These are phyloP conservation scores for Alternaria longipes DNA, from an alignment of 2,329 filamentous ascomycete species.

Conservation along the genomic window DNA sequence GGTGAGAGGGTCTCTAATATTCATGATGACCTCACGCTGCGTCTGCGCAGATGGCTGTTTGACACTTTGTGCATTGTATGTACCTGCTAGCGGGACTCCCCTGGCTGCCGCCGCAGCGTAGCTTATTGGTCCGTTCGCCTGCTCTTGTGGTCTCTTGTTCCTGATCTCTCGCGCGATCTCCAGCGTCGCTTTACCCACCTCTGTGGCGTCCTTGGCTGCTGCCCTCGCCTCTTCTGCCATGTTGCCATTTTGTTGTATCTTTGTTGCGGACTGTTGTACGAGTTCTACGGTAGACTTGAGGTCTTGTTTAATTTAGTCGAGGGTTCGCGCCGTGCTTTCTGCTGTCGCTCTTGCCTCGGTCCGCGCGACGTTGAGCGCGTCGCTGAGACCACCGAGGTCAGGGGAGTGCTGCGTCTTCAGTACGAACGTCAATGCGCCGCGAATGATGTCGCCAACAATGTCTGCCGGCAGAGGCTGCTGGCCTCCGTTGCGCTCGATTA, in stretches of 20 bases:
- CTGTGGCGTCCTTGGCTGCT: neutral
- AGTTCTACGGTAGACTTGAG: too few species aligned
- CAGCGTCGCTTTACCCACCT: too few species aligned
- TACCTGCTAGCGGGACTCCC: slow-evolving; percentile 11
- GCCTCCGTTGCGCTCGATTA: too few species aligned
- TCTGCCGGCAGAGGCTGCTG: slow-evolving; percentile 24
- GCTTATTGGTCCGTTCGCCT: neutral
- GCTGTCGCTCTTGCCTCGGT: slow-evolving; percentile 17
- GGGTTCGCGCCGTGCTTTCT: too few species aligned
- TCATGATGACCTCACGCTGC: slow-evolving; percentile 24
- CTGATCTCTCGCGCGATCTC: too few species aligned
- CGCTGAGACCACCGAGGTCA: slow-evolving; percentile 20
- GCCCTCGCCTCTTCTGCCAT: slow-evolving; percentile 22
- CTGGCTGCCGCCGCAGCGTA: too few species aligned
- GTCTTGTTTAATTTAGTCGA: too few species aligned
- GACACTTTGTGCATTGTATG: slow-evolving; percentile 27
- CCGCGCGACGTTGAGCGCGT: slow-evolving; percentile 24
- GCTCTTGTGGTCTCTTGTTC: slow-evolving; percentile 4
- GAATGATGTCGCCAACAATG: slow-evolving; percentile 15
- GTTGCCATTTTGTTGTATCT: slow-evolving; percentile 21
- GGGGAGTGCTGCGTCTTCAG: slow-evolving; percentile 29
- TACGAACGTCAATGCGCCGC: slow-evolving; percentile 24
- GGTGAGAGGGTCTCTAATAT: too few species aligned
- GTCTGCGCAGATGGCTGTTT: slow-evolving; percentile 18
- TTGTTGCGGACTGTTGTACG: slow-evolving; percentile 12